Evolutionary conservation across 2,329 filamentous ascomycete genomes (phyloP), one percentile per base, ranked within the genome.

Genomic region (Fusarium drepaniforme): DNA sequence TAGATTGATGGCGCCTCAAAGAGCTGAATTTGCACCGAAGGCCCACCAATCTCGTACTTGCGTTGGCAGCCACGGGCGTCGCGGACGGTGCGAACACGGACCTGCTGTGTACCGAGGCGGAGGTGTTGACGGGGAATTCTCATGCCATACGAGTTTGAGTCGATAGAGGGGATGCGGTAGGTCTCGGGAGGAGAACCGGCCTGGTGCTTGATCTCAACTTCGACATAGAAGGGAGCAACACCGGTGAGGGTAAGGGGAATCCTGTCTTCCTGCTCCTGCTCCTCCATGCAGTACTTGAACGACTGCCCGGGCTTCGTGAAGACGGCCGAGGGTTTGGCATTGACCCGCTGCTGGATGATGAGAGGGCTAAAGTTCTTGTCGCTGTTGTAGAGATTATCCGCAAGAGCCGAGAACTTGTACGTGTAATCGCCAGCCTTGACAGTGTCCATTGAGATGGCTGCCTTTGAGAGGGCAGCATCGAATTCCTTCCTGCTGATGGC

Each of bases 1-100:
- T 96, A 94, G 78, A 98, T 97, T 8, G 94, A 94, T 1, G 97
- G 97, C 1, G 97, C 94, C 78, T 98, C 95, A 78, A 96, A 97
- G 9, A 99, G 94, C 70, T 96, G 93, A 59, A 99, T 94, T 79
- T 97, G 93, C 18, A 99, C 94, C 11, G 94, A 91, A 0, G 94
- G 93, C 0, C 91, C 89, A 70, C 91, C 90, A 58, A 89, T 86
- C 61, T 94, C 92, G 57, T 93, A 93, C 76, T 93, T 93, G 76
- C 93, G 91, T 81, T 96, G 93, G 83, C 97, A 99, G 67, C 96
- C 95, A 62, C 93, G 91, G 7, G 93, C 91, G 82, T 99, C 97
- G 75, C 94, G 93, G 38, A 99, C 94, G 78, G 95, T 95, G 77
- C 95, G 94, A 75, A 99, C 96, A 67, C 93, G 93, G 74, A 99